Base-by-base conservation (phyloP, 768 basidiomycete genomes). In the Lactarius tabidus region DNA sequence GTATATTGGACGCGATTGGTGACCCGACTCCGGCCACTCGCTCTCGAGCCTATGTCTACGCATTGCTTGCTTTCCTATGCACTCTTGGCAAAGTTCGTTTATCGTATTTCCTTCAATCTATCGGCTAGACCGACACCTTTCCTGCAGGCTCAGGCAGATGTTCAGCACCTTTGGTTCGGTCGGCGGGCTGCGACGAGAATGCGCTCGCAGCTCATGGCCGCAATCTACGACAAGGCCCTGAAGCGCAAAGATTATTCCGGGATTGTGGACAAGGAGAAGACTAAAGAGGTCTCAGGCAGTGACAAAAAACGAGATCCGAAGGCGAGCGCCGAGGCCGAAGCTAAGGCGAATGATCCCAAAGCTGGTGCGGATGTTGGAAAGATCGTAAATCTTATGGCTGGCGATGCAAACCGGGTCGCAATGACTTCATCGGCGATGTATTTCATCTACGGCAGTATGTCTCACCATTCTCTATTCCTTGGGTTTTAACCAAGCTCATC, bases 311-410 rank as follows among this genome's bases (percentile, higher is more conserved):
- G 67, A 68, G 59, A 62, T 53, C 55, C 57, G 9, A 66, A 66
- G 18, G 51, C 54, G 18, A 48, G 36, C 35, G 63, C 58, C 10
- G 38, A 28, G 5, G 36, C 45, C 5, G 7, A 57, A 23, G 65
- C 66, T 56, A 81, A 76, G 71, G 74, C 57, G 38, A 77, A 77
- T 64, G 79, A 90, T 35, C 84, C 86, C 1, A 88, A 84, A 69
- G 83, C 88, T 0, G 90, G 91, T 18, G 94, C 94, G 9, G 90
- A 93, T 72, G 81, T 90, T 15, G 94, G 94, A 15, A 94, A 95
- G 74, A 91, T 95, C 59, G 91, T 95, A 61, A 92, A 93, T 69
- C 76, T 95, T 39, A 95, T 95, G 92, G 86, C 90, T 17, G 85
- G 84, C 8, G 91, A 93, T 72, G 85, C 87, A 2, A 88, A 86